Percentiles rank a stretch among this genome's conserved stretches.
Conservation (phyloP, 305 asterid species). For the Fraxinus albicans region DNA sequence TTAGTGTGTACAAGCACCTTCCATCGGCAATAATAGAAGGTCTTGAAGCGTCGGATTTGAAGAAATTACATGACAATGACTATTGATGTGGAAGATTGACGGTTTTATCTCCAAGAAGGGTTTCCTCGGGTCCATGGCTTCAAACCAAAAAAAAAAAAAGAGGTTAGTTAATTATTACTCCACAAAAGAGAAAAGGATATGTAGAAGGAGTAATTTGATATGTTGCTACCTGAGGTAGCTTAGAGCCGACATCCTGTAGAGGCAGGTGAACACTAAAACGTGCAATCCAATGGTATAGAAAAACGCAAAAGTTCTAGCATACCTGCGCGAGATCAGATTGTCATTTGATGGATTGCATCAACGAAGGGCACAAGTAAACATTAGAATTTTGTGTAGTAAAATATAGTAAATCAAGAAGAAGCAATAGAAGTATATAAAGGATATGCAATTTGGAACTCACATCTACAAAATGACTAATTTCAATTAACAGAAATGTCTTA, state of each 20-base stretch:
- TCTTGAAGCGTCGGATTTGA: background rate
- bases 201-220: background rate
- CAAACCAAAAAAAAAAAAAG: conserved; percentile 12
- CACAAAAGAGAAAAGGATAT: background rate
- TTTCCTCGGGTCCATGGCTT: conserved; percentile 92
- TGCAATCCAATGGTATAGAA: conserved; percentile 97
- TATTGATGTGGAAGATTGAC: conserved; percentile 69
- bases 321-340: conserved; percentile 46
- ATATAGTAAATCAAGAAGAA: background rate
- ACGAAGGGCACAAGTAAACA: background rate
- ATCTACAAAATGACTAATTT: background rate
- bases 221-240: conserved; percentile 81
- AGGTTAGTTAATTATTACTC: background rate
- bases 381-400: background rate
- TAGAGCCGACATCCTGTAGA: conserved; percentile 93
- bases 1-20: background rate
- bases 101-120: conserved; percentile 44
- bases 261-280: conserved; percentile 89
- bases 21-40: background rate
- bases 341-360: conserved; percentile 8
- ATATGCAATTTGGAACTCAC: background rate
- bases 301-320: conserved; percentile 91
- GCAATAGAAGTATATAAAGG: background rate
- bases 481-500: background rate
- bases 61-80: background rate